These are phyloP conservation scores for Dentipellis fragilis DNA, from an alignment of 768 basidiomycete genomes.

Conservation along the genomic window DNA sequence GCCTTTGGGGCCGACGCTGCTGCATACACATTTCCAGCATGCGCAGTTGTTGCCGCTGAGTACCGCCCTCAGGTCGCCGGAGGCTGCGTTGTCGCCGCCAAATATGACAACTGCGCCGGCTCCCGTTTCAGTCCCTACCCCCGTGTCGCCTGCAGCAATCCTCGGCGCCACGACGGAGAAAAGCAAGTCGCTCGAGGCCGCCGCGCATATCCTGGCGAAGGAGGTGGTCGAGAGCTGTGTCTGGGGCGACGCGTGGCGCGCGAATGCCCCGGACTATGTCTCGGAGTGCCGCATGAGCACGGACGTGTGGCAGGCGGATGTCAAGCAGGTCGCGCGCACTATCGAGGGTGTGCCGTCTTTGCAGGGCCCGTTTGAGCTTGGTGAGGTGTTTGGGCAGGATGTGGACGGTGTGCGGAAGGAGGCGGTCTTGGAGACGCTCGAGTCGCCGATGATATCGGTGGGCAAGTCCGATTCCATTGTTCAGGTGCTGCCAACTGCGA, in stretches of 20 bases:
- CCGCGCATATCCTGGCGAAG: constrained; percentile 48
- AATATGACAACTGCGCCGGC: constrained; percentile 26
- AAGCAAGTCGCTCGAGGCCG: constrained; percentile 56
- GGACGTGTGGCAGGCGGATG: constrained; percentile 53
- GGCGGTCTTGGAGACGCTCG: constrained; percentile 23
- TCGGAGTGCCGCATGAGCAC: constrained; percentile 15
- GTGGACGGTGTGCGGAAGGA: not conserved
- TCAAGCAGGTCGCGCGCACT: constrained; percentile 32
- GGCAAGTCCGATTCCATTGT: constrained; percentile 61
- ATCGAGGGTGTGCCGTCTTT: constrained; percentile 29
- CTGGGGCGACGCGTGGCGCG: constrained; percentile 61
- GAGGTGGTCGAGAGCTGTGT: constrained; percentile 68
- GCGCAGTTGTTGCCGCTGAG: constrained; percentile 50
- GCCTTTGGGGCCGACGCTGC: constrained; percentile 57
- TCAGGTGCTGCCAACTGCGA: constrained; percentile 57
- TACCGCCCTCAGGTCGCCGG: constrained; percentile 50
- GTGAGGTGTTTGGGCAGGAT: constrained; percentile 27
- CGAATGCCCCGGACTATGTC: constrained; percentile 18
- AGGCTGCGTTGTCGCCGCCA: constrained; percentile 36
- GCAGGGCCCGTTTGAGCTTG: constrained; percentile 33
- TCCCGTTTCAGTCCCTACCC: constrained; percentile 61
- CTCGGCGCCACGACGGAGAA: constrained; percentile 57
- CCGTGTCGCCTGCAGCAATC: constrained; percentile 71
- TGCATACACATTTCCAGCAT: constrained; percentile 64
- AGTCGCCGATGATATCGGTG: constrained; percentile 51